Evolutionary conservation across 768 basidiomycete species (phyloP).

Genomic region (Termitomyces sp.): DNA sequence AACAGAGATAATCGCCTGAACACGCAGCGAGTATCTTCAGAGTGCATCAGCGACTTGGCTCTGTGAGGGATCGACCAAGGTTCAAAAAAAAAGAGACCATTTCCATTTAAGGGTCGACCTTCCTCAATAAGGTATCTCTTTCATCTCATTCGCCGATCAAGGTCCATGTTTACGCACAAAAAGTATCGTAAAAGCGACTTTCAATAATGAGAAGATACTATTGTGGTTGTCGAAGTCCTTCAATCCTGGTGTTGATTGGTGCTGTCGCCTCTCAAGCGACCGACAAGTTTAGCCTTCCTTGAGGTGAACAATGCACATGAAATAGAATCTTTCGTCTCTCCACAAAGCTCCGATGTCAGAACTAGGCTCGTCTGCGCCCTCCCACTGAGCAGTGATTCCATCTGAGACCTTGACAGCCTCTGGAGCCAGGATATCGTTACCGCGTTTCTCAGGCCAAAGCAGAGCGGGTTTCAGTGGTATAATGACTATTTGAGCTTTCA

Average conservation of each 20-base stretch:
- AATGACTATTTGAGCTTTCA: conserved; percentile 32
- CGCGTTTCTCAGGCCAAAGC: background rate
- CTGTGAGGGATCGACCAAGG: too few species aligned
- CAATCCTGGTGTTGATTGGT: conserved; percentile 17
- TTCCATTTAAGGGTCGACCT: too few species aligned
- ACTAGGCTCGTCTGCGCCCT: conserved; percentile 27
- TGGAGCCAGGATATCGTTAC: background rate
- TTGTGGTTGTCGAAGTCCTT: conserved; percentile 11
- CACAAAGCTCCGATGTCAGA: conserved; percentile 23
- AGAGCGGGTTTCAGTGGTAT: conserved; percentile 33
- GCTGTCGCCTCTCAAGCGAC: conserved; percentile 33
- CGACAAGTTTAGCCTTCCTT: conserved; percentile 26
- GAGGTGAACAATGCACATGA: conserved; percentile 26
- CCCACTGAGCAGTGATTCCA: conserved; percentile 33
- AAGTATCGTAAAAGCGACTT: too few species aligned
- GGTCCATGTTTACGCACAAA: too few species aligned
- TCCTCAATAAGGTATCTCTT: too few species aligned
- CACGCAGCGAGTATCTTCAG: too few species aligned
- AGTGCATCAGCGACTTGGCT: too few species aligned
- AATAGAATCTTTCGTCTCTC: conserved; percentile 27
- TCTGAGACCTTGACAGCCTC: conserved; percentile 19
- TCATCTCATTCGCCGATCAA: too few species aligned
- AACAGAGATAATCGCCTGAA: too few species aligned
- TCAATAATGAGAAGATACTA: background rate
- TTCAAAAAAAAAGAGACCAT: too few species aligned